A percentile compares a stretch with the other conserved stretches of the same genome.
Evolutionary conservation across 2,329 filamentous ascomycete species (phyloP).

Genomic region (Talaromyces sp.): DNA sequence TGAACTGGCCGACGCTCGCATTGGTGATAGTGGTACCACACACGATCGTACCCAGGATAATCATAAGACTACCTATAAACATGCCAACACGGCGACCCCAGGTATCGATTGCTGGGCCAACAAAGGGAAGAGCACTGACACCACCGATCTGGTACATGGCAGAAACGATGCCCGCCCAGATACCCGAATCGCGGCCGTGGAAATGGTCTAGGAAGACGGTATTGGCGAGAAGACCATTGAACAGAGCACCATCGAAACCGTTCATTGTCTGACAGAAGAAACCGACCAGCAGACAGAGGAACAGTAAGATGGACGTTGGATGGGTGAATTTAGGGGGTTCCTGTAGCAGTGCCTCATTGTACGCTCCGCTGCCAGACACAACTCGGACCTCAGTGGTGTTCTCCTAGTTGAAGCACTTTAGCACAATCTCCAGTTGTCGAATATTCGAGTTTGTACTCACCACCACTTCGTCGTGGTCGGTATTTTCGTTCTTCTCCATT

Average conservation of each 20-base stretch:
- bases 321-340: constrained; percentile 7
- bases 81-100: constrained; percentile 53
- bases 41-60: constrained; percentile 49
- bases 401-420: background rate
- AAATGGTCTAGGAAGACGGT: constrained; percentile 41
- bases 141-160: constrained; percentile 48
- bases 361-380: constrained; percentile 6
- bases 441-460: background rate
- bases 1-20: constrained; percentile 43
- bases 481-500: background rate
- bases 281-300: constrained; percentile 20
- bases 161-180: constrained; percentile 42
- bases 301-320: background rate
- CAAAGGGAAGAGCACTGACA: constrained; percentile 43
- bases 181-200: constrained; percentile 37
- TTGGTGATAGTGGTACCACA: constrained; percentile 38
- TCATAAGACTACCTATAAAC: constrained; percentile 51
- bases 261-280: constrained; percentile 51
- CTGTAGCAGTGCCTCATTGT: constrained; percentile 10
- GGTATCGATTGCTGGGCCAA: constrained; percentile 43
- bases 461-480: background rate
- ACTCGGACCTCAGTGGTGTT: background rate
- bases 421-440: background rate
- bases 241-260: constrained; percentile 55
- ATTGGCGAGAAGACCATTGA: constrained; percentile 50